Evolutionary conservation across 495 filamentous ascomycete species (phyloP), one percentile per base, ranked within the genome.

Genomic region (Acidomyces sp.): DNA sequence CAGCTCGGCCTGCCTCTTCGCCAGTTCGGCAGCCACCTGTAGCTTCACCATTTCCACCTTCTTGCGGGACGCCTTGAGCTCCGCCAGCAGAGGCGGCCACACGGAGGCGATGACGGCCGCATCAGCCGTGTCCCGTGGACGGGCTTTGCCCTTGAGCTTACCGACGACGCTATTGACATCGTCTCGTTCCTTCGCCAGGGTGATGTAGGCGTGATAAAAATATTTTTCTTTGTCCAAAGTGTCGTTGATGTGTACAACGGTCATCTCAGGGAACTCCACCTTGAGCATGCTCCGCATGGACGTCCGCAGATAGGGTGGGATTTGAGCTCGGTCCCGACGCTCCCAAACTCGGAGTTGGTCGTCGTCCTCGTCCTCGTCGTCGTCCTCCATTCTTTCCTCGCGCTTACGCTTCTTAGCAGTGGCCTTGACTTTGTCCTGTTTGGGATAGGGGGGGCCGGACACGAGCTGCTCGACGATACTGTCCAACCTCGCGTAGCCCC

Each of bases 181-280:
- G 27, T 37, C 35, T n/a, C n/a, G n/a, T n/a, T n/a, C n/a, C n/a
- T n/a, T n/a, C 4, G 45, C 60, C n/a, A 72, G 53, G 2, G 56
- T 58, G 26, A 58, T 34, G 45, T 65, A 70, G 7, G 69, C 47
- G 13, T 58, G 54, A 37, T 59, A 70, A 13, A 74, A 60, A 30
- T 61, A 58, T 23, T 49, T 47, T 24, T 63, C 44, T n/a, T 60
- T 45, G 6, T 39, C 40, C 11, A 74, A 52, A 11, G 56, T 58
- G 11, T 53, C 51, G 41, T 66, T 56, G 41, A 75, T 67, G 52
- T 61, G 70, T 23, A 44, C 48, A 17, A 60, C 56, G 10, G 70
- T 67, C 31, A 69, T 59, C 7, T 60, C 28, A 5, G 55, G 51
- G 52, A 72, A 75, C 36, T 71, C 66, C 20, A 64, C 56, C 39